Conservation (phyloP, 371 early-diverging fungal genomes). For the Parasitella parasitica region DNA sequence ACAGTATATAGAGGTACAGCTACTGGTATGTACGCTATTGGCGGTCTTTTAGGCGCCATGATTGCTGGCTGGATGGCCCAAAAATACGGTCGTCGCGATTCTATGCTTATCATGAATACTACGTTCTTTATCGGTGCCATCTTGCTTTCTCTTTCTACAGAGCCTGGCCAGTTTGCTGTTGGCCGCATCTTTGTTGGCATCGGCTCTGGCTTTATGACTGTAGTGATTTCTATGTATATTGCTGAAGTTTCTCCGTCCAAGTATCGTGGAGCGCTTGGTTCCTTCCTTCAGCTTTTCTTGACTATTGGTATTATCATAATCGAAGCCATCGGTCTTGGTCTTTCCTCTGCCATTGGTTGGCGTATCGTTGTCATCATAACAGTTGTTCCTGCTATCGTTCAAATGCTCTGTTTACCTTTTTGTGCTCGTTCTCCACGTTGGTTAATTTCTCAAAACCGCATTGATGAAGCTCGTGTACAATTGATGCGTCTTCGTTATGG, state of each 20-base stretch:
- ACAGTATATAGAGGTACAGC: constrained; percentile 63
- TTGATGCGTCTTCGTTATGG: constrained; percentile 62
- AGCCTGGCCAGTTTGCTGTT: constrained; percentile 64
- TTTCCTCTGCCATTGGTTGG: constrained; percentile 66
- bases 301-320: constrained; percentile 77
- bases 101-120: constrained; percentile 65
- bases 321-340: constrained; percentile 59
- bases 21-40: constrained; percentile 68
- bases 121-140: constrained; percentile 69
- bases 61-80: constrained; percentile 56
- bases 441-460: constrained; percentile 57
- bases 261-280: constrained; percentile 70
- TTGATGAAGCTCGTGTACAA: constrained; percentile 59
- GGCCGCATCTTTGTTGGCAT: constrained; percentile 86
- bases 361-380: constrained; percentile 63
- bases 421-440: constrained; percentile 80
- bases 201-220: constrained; percentile 80
- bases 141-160: constrained; percentile 58
- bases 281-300: constrained; percentile 78
- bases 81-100: constrained; percentile 66
- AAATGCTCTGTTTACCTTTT: constrained; percentile 68
- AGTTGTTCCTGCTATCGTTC: constrained; percentile 64
- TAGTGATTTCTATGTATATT: constrained; percentile 79
- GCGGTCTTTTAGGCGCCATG: constrained; percentile 77
- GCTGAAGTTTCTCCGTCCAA: constrained; percentile 76